Conservation (phyloP, 2,329 filamentous ascomycete genomes). For the Hypoxylon sp. region DNA sequence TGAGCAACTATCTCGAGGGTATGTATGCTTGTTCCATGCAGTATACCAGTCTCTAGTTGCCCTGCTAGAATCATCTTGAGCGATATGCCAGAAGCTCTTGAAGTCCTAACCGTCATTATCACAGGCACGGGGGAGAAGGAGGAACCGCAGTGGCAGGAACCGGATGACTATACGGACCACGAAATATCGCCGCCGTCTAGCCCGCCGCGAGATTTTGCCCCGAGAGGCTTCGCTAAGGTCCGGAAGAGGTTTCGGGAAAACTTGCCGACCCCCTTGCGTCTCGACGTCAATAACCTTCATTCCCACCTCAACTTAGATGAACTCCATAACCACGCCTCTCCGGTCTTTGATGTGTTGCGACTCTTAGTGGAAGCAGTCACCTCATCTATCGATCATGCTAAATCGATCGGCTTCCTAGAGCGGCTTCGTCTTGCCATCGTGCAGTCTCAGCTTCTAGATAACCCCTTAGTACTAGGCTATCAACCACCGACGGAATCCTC, state of each 20-base stretch:
- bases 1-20: slow-evolving; percentile 56
- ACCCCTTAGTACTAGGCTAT: slow-evolving; percentile 52
- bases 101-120: slow-evolving; percentile 44
- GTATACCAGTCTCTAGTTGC: not conserved
- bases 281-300: slow-evolving; percentile 48
- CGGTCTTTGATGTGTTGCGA: slow-evolving; percentile 48
- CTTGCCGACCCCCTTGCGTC: slow-evolving; percentile 48
- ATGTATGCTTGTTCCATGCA: slow-evolving; percentile 39
- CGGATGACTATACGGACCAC: slow-evolving; percentile 45
- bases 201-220: slow-evolving; percentile 53
- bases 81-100: slow-evolving; percentile 33
- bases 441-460: slow-evolving; percentile 54
- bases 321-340: slow-evolving; percentile 50
- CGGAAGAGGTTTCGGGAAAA: slow-evolving; percentile 52
- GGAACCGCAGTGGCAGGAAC: slow-evolving; percentile 50
- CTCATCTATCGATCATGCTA: slow-evolving; percentile 54
- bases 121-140: slow-evolving; percentile 53
- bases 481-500: slow-evolving; percentile 45
- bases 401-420: slow-evolving; percentile 54
- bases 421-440: slow-evolving; percentile 54
- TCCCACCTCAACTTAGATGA: slow-evolving; percentile 48
- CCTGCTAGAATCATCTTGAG: slow-evolving; percentile 20
- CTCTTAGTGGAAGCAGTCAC: slow-evolving; percentile 52
- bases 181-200: slow-evolving; percentile 52
- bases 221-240: slow-evolving; percentile 53